Evolutionary conservation across 805 yeast genomes (phyloP), one percentile per base, ranked within the genome.

Genomic region (Blastobotrys peoriensis): DNA sequence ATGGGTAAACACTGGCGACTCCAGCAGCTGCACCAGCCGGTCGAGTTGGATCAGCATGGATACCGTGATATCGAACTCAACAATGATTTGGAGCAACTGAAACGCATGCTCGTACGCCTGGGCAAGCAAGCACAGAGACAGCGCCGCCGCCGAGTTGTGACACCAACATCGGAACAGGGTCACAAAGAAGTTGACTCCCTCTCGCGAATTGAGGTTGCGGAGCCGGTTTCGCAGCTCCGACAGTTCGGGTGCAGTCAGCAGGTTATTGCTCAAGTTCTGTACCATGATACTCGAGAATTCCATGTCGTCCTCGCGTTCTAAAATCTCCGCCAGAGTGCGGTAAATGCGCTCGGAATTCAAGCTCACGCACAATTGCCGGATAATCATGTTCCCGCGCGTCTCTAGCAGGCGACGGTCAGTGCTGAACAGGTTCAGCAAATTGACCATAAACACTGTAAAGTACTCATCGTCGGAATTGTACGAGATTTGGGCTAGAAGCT

Each of bases 151-250:
- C 0, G 96, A 81, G 59, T 87, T 91, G 49, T 83, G 82, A 52
- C 95, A 81, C 98, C 98, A 93, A 46, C 94, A 80, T 57, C 78
- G 80, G 65, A 91, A 93, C 44, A 93, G 68, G 0, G 81, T 69
- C 21, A 83, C 74, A 60, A 93, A 93, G 34, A 89, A 69, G 18
- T 71, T 63, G 70, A 81, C 78, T 45, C 86, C 93, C 30, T 76
- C 79, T 19, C 68, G 51, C 30, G 75, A 73, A 42, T 82, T 86
- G n/a, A 81, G 62, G 60, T 64, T 73, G 61, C 80, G 72, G 41
- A 91, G 67, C 55, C 83, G 77, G 46, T 75, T 78, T 43, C 98
- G 75, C 50, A 93, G 70, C 2, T 71, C 70, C 0, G 77, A 64
- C 40, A 93, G 70, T 57, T 93, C 98, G 1, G 86, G 87, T 0